Percentiles rank a stretch among this genome's conserved stretches.
Evolutionary conservation across 1,284 basidiomycete species (phyloP).

Genomic region (Leccinum cinnamomeum): DNA sequence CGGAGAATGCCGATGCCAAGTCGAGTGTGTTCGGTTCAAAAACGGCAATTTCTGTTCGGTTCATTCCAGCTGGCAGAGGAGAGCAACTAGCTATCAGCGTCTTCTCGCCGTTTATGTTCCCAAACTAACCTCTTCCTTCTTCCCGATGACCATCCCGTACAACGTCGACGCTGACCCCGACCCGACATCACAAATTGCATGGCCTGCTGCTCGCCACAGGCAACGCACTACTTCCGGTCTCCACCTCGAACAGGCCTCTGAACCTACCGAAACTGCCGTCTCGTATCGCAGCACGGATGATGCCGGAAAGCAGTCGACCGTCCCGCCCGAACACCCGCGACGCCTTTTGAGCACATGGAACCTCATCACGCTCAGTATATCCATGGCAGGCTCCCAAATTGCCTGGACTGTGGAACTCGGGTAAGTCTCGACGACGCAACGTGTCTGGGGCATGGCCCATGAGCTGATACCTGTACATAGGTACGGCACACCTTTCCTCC

Average conservation of each 20-base stretch:
- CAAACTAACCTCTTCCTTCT: constrained; percentile 1
- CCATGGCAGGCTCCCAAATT: constrained; percentile 91
- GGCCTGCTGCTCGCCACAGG: constrained; percentile 57
- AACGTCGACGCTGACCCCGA: constrained; percentile 61
- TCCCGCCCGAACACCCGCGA: constrained; percentile 25
- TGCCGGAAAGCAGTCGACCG: constrained; percentile 24
- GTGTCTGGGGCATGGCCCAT: constrained; percentile 19
- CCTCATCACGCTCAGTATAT: constrained; percentile 73
- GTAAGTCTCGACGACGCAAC: constrained; percentile 43
- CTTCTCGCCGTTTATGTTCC: constrained; percentile 15
- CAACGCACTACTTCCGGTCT: constrained; percentile 29
- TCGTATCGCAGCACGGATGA: constrained; percentile 27
- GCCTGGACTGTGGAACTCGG: constrained; percentile 91
- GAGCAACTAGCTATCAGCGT: background rate
- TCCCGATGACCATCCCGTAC: constrained; percentile 51
- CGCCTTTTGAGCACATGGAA: constrained; percentile 64
- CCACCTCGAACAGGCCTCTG: constrained; percentile 24
- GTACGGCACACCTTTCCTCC: constrained; percentile 93
- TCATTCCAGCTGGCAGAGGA: background rate
- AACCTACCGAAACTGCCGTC: constrained; percentile 17
- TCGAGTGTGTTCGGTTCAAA: constrained; percentile 16
- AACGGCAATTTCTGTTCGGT: constrained; percentile 12
- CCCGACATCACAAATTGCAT: constrained; percentile 72
- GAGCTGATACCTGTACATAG: constrained; percentile 41
- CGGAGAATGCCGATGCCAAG: constrained; percentile 27